phyloP scores from a whole-genome alignment of 2,329 filamentous ascomycete species.

The Verticillium dahliae region DNA sequence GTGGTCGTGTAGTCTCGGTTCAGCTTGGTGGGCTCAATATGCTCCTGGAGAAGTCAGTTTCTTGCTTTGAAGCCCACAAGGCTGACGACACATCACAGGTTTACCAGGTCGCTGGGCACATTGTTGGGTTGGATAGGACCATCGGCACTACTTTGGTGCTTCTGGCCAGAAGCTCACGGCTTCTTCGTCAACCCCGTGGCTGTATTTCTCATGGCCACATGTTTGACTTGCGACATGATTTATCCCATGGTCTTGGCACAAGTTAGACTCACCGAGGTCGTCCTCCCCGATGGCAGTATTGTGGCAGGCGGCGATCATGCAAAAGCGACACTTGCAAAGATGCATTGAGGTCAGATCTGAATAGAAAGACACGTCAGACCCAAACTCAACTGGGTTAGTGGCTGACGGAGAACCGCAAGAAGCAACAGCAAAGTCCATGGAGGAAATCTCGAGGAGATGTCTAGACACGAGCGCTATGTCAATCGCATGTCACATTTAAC shows the following conservation, averaged over 20 bases:
- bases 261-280: slow-evolving; percentile 29
- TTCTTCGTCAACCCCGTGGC: slow-evolving; percentile 37
- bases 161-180: slow-evolving; percentile 43
- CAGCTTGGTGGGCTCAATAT: background rate
- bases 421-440: too few relatives aligned
- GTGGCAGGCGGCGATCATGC: slow-evolving; percentile 12
- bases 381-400: background rate
- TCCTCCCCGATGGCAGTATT: slow-evolving; percentile 29
- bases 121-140: slow-evolving; percentile 31
- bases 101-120: slow-evolving; percentile 34
- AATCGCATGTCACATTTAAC: too few relatives aligned
- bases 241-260: slow-evolving; percentile 37
- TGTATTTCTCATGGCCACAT: slow-evolving; percentile 32
- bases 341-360: background rate
- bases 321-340: too few relatives aligned
- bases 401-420: too few relatives aligned
- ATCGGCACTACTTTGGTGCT: slow-evolving; percentile 37
- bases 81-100: slow-evolving; percentile 22
- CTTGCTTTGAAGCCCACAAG: background rate
- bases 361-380: background rate
- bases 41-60: background rate
- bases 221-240: slow-evolving; percentile 32
- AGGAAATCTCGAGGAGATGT: too few relatives aligned
- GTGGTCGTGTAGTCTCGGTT: too few relatives aligned
- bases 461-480: too few relatives aligned